Evolutionary conservation across 139 green algal species (phyloP), one percentile per base, ranked within the genome.

Genomic region (Chlorella sp.): DNA sequence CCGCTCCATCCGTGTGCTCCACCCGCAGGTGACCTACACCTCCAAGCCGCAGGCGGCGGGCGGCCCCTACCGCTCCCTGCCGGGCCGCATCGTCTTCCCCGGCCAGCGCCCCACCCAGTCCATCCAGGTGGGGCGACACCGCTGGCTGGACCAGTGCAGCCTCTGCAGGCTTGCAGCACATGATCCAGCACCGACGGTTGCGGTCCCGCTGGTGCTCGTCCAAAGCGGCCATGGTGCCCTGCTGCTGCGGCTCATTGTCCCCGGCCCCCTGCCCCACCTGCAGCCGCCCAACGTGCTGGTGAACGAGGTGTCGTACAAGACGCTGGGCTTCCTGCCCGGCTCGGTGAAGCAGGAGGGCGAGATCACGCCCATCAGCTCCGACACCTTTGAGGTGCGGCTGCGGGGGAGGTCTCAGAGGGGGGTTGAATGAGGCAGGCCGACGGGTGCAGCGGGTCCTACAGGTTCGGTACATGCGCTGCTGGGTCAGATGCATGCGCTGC

Each of bases 301-400:
- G 51, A 60, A 60, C 51, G 60, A 83, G 78, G 17, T 89, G 43
- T 40, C 43, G 22, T 89, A 82, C 74, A 89, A 87, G 67, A 74
- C 86, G 22, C 86, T 89, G 20, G 86, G 86, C 46, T 87, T 89
- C 46, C 11, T 89, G 41, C 86, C 86, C 43, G 86, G 86, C 19
- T 38, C 32, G 16, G 81, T 32, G 30, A 34, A 62, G 38, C 81
- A 89, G 64, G 74, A 89, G 81, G 86, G 86, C 48, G 56, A 76
- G 44, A 75, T 89, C 26, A 51, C 72, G 34, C 58, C 81, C 24
- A 36, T 89, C 0, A 38, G 84, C 60, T 38, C 17, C 22, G 46
- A 54, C 69, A 87, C 81, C 22, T 87, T 89, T 60, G 44, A 87
- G 73, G 68, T 85, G 40, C 2, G 48, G 51, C 7, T 11, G 51